A percentile compares a stretch with the other conserved stretches of the same genome.
phyloP scores from a whole-genome alignment of 768 basidiomycete species.

The Kwoniella sp. region DNA sequence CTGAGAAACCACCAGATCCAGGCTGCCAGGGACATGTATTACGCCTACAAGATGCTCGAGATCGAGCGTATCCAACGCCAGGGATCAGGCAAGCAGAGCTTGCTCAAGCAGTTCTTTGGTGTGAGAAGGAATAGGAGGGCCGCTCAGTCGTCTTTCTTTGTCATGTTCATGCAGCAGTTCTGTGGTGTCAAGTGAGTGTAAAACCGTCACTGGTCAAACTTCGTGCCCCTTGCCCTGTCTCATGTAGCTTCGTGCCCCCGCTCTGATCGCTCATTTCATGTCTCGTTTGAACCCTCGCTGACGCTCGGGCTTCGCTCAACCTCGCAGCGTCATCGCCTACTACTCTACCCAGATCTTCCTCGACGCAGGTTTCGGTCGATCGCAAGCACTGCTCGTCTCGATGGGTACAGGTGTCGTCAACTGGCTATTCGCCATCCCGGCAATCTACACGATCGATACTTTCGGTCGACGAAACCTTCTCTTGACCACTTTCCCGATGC shows the following conservation, averaged over 20 bases:
- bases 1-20: conserved; percentile 55
- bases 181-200: conserved; percentile 43
- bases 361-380: conserved; percentile 49
- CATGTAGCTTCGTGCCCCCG: no score
- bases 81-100: conserved; percentile 2
- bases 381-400: conserved; percentile 49
- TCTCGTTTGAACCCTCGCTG: conserved; percentile 2
- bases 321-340: conserved; percentile 55
- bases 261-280: no score
- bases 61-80: conserved; percentile 25
- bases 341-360: conserved; percentile 58
- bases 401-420: conserved; percentile 53
- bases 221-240: no score
- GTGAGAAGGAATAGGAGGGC: conserved; percentile 57
- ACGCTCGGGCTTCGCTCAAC: neutral
- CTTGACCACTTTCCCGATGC: conserved; percentile 77
- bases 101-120: conserved; percentile 57
- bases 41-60: conserved; percentile 48
- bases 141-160: conserved; percentile 53
- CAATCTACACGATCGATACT: conserved; percentile 60
- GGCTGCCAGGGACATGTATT: conserved; percentile 57
- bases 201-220: no score
- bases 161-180: conserved; percentile 57
- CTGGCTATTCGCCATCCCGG: conserved; percentile 33
- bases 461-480: conserved; percentile 77